These are phyloP conservation scores for Magnolia officinalis DNA, from an alignment of 164 flowering plant species.

Conservation along the genomic window DNA sequence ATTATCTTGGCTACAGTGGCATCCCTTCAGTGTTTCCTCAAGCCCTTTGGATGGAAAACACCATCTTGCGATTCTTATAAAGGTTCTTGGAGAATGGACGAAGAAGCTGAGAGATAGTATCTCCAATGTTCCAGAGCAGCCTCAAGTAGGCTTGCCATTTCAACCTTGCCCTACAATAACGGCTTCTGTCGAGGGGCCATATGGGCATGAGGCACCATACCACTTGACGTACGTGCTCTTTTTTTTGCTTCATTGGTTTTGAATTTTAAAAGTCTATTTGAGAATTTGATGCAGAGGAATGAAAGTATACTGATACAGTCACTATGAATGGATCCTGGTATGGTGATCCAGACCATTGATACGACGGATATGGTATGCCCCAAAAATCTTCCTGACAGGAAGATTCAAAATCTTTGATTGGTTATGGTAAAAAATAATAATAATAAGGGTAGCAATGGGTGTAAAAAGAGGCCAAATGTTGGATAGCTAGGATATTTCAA, in stretches of 20 bases:
- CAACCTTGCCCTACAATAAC: constrained; percentile 36
- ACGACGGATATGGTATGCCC: too few species aligned
- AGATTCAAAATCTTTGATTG: too few species aligned
- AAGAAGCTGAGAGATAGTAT: constrained; percentile 46
- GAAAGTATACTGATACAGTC: too few species aligned
- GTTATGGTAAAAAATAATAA: too few species aligned
- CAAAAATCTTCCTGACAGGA: too few species aligned
- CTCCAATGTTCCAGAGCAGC: constrained; percentile 25
- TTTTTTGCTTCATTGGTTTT: not conserved
- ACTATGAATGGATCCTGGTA: too few species aligned
- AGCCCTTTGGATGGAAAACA: constrained; percentile 79
- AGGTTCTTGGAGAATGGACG: constrained; percentile 92
- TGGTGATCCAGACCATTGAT: too few species aligned
- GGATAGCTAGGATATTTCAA: too few species aligned
- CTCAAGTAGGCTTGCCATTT: constrained; percentile 16
- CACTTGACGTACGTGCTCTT: constrained; percentile 56
- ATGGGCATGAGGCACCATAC: constrained; percentile 86
- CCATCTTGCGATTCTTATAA: constrained; percentile 74
- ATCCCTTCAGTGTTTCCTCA: constrained; percentile 97
- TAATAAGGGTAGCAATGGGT: too few species aligned
- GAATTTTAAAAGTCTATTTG: too few species aligned
- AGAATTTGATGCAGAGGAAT: too few species aligned
- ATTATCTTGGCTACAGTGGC: constrained; percentile 89
- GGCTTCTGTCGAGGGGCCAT: constrained; percentile 91
- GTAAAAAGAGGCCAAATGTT: too few species aligned